A percentile compares a stretch with the other conserved stretches of the same genome.
These are phyloP conservation scores for Alternaria incomplexa DNA, from an alignment of 2,329 filamentous ascomycete genomes.

Conservation along the genomic window DNA sequence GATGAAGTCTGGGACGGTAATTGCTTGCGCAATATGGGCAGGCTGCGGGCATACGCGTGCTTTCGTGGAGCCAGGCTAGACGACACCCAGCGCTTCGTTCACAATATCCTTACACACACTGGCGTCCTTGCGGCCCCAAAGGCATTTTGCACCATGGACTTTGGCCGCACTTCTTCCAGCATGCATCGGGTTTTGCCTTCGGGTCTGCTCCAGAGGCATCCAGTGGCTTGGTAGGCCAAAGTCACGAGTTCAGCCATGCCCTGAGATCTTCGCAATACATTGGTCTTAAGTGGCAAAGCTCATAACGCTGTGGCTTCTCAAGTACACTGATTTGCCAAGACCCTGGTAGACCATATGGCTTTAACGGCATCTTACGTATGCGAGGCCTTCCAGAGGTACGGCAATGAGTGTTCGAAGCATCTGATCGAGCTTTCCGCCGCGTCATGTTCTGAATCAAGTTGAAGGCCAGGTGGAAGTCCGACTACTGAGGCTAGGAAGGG, in stretches of 20 bases:
- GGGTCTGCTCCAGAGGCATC: slow-evolving; percentile 9
- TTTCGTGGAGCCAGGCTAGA: slow-evolving; percentile 27
- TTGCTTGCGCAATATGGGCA: slow-evolving; percentile 31
- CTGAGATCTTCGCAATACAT: slow-evolving; percentile 17
- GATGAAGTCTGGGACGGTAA: slow-evolving; percentile 27
- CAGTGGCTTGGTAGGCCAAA: slow-evolving; percentile 13
- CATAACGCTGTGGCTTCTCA: slow-evolving; percentile 8
- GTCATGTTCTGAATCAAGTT: slow-evolving; percentile 23
- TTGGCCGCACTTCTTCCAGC: not conserved
- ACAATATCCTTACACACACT: slow-evolving; percentile 25
- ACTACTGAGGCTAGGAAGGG: slow-evolving; percentile 19
- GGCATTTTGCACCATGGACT: not conserved
- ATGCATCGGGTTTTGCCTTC: slow-evolving; percentile 10
- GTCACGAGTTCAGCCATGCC: slow-evolving; percentile 15
- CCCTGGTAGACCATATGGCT: slow-evolving; percentile 21
- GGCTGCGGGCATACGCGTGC: slow-evolving; percentile 21
- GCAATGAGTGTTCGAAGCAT: slow-evolving; percentile 15
- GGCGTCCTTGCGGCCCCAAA: not conserved
- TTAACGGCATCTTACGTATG: slow-evolving; percentile 20
- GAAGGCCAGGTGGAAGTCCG: slow-evolving; percentile 1
- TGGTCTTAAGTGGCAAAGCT: slow-evolving; percentile 31
- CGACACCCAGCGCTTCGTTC: slow-evolving; percentile 28
- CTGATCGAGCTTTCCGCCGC: slow-evolving; percentile 16
- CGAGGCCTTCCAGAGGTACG: slow-evolving; percentile 18
- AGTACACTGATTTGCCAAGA: slow-evolving; percentile 30